Evolutionary conservation across 805 yeast genomes (phyloP).

Genomic region (Yarrowia bubula): DNA sequence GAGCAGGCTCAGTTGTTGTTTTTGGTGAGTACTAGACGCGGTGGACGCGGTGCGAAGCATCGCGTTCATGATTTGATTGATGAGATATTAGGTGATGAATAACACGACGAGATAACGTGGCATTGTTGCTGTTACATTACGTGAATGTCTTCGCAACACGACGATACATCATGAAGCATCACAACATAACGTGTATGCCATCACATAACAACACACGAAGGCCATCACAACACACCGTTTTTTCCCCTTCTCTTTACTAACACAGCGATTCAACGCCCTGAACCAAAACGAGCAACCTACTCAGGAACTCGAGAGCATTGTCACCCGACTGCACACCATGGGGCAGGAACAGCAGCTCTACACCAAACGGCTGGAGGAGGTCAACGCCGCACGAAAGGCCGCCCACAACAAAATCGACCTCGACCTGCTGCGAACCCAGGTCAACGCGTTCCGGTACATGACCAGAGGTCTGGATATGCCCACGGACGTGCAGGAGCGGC

Average conservation of each 20-base stretch:
- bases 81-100: not conserved
- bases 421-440: slow-evolving; percentile 62
- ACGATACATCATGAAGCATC: too few species aligned
- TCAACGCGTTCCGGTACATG: slow-evolving; percentile 65
- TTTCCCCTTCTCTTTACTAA: not conserved
- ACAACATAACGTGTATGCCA: not conserved
- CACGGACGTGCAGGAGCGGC: slow-evolving; percentile 48
- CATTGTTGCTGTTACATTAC: too few species aligned
- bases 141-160: too few species aligned
- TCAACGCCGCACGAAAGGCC: slow-evolving; percentile 30
- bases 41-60: not conserved
- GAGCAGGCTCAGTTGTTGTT: slow-evolving; percentile 26
- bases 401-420: slow-evolving; percentile 32
- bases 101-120: not conserved
- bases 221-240: not conserved
- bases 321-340: slow-evolving; percentile 34
- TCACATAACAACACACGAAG: not conserved
- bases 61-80: not conserved
- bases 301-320: slow-evolving; percentile 38
- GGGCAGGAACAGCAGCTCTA: slow-evolving; percentile 36
- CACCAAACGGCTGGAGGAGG: slow-evolving; percentile 31
- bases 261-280: slow-evolving; percentile 23
- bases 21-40: slow-evolving; percentile 12
- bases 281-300: not conserved
- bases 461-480: slow-evolving; percentile 57